These are phyloP conservation scores for Fraxinus nigra DNA, from an alignment of 305 asterid genomes.

Conservation along the genomic window DNA sequence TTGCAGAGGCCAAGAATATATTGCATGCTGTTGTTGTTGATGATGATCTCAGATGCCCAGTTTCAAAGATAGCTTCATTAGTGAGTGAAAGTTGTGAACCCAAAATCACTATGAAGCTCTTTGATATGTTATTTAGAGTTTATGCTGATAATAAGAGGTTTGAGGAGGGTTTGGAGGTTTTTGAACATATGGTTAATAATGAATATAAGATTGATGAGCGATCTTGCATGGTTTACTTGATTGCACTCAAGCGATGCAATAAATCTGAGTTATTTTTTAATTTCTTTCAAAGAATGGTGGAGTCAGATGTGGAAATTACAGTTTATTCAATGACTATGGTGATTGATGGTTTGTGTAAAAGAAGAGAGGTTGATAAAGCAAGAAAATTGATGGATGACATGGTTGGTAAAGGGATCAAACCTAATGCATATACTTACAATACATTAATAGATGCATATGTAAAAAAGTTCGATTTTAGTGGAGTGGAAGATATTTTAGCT, in stretches of 20 bases:
- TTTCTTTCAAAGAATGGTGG: constrained; percentile 62
- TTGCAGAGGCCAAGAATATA: constrained; percentile 54
- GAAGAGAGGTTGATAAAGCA: constrained; percentile 49
- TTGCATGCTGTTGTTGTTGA: constrained; percentile 46
- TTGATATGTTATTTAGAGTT: constrained; percentile 76
- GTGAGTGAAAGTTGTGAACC: constrained; percentile 32
- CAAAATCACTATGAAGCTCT: constrained; percentile 37
- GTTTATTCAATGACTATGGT: constrained; percentile 71
- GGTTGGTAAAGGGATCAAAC: constrained; percentile 49
- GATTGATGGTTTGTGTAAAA: constrained; percentile 55
- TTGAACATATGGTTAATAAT: constrained; percentile 53
- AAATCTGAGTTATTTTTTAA: constrained; percentile 36
- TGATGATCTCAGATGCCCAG: constrained; percentile 36
- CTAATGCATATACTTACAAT: constrained; percentile 58
- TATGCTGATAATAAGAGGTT: constrained; percentile 53
- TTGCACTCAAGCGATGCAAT: constrained; percentile 47
- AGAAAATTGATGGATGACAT: constrained; percentile 44
- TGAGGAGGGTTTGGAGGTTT: constrained; percentile 58
- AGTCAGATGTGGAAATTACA: constrained; percentile 49
- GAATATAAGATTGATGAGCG: constrained; percentile 62
- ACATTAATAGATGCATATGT: constrained; percentile 58
- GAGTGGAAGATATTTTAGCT: constrained; percentile 41
- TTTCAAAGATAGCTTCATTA: constrained; percentile 43
- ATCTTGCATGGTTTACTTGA: constrained; percentile 69
- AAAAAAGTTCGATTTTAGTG: constrained; percentile 42